Evolutionary conservation across 2,329 filamentous ascomycete genomes (phyloP).

Genomic region (Lachnellula arida): DNA sequence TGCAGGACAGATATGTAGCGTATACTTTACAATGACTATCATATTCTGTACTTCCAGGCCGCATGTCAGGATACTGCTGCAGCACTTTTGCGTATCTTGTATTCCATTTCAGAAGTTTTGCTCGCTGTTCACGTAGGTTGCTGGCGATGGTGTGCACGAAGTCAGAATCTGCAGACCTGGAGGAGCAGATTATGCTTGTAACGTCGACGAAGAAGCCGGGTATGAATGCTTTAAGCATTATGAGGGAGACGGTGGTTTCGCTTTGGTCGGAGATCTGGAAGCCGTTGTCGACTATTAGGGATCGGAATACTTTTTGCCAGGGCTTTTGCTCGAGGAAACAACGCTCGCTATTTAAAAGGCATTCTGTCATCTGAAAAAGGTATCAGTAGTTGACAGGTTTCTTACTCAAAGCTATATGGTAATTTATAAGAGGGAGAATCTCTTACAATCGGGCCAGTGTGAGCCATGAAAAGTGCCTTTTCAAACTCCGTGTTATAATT

Average conservation of each 20-base stretch:
- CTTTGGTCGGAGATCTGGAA: constrained; percentile 20
- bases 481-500: constrained; percentile 34
- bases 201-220: constrained; percentile 31
- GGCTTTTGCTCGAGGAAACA: constrained; percentile 22
- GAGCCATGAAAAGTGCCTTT: constrained; percentile 33
- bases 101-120: constrained; percentile 17
- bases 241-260: constrained; percentile 19
- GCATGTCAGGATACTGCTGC: background rate
- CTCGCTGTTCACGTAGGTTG: constrained; percentile 9
- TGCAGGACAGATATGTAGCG: constrained; percentile 27
- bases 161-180: background rate
- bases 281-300: constrained; percentile 16
- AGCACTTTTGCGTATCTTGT: constrained; percentile 6
- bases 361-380: constrained; percentile 21
- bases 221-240: constrained; percentile 24
- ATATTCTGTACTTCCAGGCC: constrained; percentile 13
- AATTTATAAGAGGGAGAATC: background rate
- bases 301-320: constrained; percentile 22
- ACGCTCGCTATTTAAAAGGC: constrained; percentile 17
- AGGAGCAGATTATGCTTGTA: constrained; percentile 15
- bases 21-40: constrained; percentile 22
- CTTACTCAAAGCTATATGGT: background rate
- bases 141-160: constrained; percentile 3
- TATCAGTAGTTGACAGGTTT: background rate
- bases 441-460: constrained; percentile 32